Conservation (phyloP, 2,329 filamentous ascomycete species). For the Bertia moriformis region DNA sequence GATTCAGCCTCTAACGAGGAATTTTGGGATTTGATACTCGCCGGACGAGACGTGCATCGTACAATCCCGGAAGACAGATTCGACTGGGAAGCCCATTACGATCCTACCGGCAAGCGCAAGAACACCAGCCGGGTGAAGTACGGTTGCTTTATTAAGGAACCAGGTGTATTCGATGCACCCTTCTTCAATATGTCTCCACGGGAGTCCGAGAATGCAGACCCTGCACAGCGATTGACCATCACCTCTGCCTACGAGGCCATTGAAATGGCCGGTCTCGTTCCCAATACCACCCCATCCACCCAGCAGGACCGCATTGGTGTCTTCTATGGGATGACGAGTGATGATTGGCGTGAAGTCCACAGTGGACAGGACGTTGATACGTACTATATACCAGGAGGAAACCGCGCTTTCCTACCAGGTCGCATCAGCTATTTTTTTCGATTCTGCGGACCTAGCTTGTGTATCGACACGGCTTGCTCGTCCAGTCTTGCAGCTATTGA, state of each 20-base stretch:
- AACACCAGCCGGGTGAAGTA: slow-evolving; percentile 34
- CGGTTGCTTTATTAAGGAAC: slow-evolving; percentile 42
- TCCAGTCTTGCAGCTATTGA: slow-evolving; percentile 10
- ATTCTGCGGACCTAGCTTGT: slow-evolving; percentile 13
- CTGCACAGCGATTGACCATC: slow-evolving; percentile 49
- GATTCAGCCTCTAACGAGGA: slow-evolving; percentile 40
- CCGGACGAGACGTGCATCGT: slow-evolving; percentile 52
- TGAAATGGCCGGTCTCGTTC: slow-evolving; percentile 52
- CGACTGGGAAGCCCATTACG: slow-evolving; percentile 50
- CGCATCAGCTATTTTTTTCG: slow-evolving; percentile 21
- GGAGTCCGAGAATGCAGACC: slow-evolving; percentile 45
- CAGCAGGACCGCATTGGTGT: slow-evolving; percentile 33
- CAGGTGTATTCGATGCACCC: slow-evolving; percentile 50
- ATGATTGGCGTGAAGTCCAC: slow-evolving; percentile 53
- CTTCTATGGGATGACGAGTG: slow-evolving; percentile 50
- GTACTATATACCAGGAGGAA: slow-evolving; percentile 19
- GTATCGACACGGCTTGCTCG: slow-evolving; percentile 15
- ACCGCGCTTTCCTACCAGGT: slow-evolving; percentile 17
- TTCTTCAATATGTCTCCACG: slow-evolving; percentile 65
- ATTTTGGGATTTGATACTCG: slow-evolving; percentile 54
- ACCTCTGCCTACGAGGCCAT: slow-evolving; percentile 56
- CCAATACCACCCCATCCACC: slow-evolving; percentile 47
- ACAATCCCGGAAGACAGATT: slow-evolving; percentile 53
- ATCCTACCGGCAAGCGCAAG: slow-evolving; percentile 50
- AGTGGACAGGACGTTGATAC: slow-evolving; percentile 33